Percentiles rank a stretch among this genome's conserved stretches.
Conservation (phyloP, 2,329 filamentous ascomycete genomes). For the Aspergillus carbonarius region DNA sequence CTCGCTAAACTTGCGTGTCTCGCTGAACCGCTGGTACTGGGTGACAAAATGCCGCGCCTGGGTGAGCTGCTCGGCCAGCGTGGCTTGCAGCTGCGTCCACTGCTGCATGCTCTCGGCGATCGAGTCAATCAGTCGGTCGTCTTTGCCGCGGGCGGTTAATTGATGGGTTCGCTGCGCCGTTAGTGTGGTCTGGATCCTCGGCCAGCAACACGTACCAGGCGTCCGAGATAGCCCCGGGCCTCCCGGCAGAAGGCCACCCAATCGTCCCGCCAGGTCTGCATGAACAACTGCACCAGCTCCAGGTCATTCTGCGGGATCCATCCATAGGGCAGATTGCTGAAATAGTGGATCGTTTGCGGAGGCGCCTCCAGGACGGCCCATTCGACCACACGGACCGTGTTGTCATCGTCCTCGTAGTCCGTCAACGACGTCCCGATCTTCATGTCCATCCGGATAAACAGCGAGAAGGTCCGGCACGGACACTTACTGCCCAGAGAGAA, state of each 20-base stretch:
- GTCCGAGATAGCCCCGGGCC: slow-evolving; percentile 10
- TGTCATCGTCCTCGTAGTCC: background rate
- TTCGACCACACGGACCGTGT: slow-evolving; percentile 9
- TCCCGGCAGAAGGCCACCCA: slow-evolving; percentile 16
- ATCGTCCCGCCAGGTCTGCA: slow-evolving; percentile 16
- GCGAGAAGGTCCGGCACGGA: slow-evolving; percentile 17
- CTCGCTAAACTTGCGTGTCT: slow-evolving; percentile 15
- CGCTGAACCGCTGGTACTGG: slow-evolving; percentile 16
- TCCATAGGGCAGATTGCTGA: slow-evolving; percentile 15
- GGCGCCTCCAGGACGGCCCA: slow-evolving; percentile 17
- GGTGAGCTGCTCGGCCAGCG: slow-evolving; percentile 13
- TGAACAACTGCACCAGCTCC: slow-evolving; percentile 14
- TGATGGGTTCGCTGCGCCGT: slow-evolving; percentile 14
- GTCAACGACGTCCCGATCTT: background rate
- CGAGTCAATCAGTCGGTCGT: slow-evolving; percentile 14
- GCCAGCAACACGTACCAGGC: slow-evolving; percentile 3
- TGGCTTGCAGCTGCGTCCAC: slow-evolving; percentile 16
- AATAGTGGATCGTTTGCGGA: slow-evolving; percentile 15
- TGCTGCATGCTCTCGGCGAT: slow-evolving; percentile 16
- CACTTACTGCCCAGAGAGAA: slow-evolving; percentile 15
- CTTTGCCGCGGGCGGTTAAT: slow-evolving; percentile 13
- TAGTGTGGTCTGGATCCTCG: background rate
- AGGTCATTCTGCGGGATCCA: slow-evolving; percentile 17
- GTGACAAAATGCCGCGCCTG: slow-evolving; percentile 14
- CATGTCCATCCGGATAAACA: slow-evolving; percentile 11